A percentile compares a stretch with the other conserved stretches of the same genome.
phyloP scores from a whole-genome alignment of 1,139 yeast species.

The Cylindricascospora bacillispora region DNA sequence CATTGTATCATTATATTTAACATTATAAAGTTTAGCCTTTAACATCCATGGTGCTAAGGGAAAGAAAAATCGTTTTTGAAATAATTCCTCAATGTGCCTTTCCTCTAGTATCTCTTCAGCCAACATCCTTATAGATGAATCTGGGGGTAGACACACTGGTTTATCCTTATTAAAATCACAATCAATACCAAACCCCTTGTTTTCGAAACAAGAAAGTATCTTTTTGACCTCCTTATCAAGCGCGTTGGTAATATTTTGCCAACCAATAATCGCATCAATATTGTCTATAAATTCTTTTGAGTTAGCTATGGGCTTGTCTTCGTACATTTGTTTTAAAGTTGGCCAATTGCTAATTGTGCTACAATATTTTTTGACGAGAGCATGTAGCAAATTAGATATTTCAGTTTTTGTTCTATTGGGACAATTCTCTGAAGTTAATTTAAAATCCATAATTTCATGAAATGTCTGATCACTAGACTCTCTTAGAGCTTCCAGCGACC shows the following conservation, averaged over 20 bases:
- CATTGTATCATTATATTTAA: constrained; percentile 49
- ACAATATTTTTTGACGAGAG: constrained; percentile 46
- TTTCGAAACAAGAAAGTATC: too few species aligned
- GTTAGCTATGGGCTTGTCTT: constrained; percentile 59
- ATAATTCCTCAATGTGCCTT: constrained; percentile 66
- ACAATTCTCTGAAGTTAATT: not conserved
- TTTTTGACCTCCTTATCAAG: constrained; percentile 37
- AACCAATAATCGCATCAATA: constrained; percentile 66
- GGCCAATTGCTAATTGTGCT: constrained; percentile 68
- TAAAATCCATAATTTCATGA: constrained; percentile 42
- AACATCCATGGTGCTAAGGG: constrained; percentile 37
- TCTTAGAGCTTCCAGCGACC: constrained; percentile 56
- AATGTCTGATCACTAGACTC: constrained; percentile 59
- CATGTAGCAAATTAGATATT: constrained; percentile 5
- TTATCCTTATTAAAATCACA: constrained; percentile 45
- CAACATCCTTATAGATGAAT: constrained; percentile 40
- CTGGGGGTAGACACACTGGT: not conserved
- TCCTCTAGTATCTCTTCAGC: constrained; percentile 79
- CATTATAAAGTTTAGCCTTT: constrained; percentile 60
- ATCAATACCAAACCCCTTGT: constrained; percentile 56
- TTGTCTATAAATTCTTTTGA: constrained; percentile 50
- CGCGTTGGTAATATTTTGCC: constrained; percentile 65
- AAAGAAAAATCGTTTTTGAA: constrained; percentile 30
- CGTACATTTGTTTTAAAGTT: constrained; percentile 60
- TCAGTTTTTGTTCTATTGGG: not conserved